These are phyloP conservation scores for Fusarium sambucinum DNA, from an alignment of 2,329 filamentous ascomycete species.

Conservation along the genomic window DNA sequence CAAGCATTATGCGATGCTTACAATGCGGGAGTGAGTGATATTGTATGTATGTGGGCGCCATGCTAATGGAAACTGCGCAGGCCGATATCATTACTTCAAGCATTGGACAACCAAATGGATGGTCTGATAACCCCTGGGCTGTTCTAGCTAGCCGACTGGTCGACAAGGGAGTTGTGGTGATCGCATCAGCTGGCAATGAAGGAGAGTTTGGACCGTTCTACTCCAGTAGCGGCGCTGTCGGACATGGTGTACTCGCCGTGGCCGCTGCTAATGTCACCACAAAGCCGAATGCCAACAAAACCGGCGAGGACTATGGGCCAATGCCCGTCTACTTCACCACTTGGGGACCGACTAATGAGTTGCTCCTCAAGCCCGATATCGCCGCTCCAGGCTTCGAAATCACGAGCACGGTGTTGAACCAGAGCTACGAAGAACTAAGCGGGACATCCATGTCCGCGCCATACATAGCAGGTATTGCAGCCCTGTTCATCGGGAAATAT, in stretches of 20 bases:
- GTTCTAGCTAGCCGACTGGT: constrained; percentile 57
- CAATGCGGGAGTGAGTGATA: constrained; percentile 48
- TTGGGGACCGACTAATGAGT: constrained; percentile 65
- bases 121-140: constrained; percentile 58
- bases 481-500: constrained; percentile 58
- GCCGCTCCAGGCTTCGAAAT: constrained; percentile 63
- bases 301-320: constrained; percentile 44
- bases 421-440: constrained; percentile 59
- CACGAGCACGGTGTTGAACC: constrained; percentile 61
- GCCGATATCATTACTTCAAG: constrained; percentile 60
- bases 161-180: constrained; percentile 61
- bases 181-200: constrained; percentile 65
- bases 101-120: constrained; percentile 56
- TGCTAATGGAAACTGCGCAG: constrained; percentile 31
- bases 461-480: constrained; percentile 65
- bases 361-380: constrained; percentile 64
- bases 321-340: constrained; percentile 62
- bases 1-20: constrained; percentile 55
- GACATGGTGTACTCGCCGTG: constrained; percentile 52
- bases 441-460: constrained; percentile 70
- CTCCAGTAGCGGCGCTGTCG: constrained; percentile 51
- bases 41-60: background rate
- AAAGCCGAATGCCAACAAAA: constrained; percentile 53
- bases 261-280: constrained; percentile 58
- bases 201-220: constrained; percentile 63